Base-by-base conservation (phyloP, 2,329 filamentous ascomycete genomes). In the Cladophialophora bantiana region DNA sequence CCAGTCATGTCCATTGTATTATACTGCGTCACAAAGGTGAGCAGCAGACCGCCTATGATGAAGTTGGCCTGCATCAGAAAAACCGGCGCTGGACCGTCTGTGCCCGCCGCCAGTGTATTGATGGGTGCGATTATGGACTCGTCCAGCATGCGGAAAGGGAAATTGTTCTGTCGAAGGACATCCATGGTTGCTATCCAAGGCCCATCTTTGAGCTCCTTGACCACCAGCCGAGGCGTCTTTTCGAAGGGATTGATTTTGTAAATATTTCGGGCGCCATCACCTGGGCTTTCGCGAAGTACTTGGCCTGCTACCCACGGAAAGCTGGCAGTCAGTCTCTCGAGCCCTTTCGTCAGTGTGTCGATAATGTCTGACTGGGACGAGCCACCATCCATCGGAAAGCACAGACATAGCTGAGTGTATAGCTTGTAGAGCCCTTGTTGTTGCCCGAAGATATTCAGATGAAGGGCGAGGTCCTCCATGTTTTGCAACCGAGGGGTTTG, bases 1-100 rank as follows among this genome's bases (percentile, higher is more conserved):
- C 84, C 85, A 0, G 77, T 78, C 75, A 84, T 82, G 62, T 88
- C 86, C 78, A 85, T 83, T 0, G 77, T 73, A 5, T 78, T 78
- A 68, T 88, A 86, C 31, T 85, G 80, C 7, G 77, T 79, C 34
- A 78, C 78, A 31, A 86, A 75, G 2, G 81, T 83, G 7, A 88
- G 76, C 1, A 88, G 67, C 0, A 88, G 70, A 0, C 84, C 85
- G 3, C 81, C 83, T 1, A 69, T 60, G 42, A 87, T 80, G 61
- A 85, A 81, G 56, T 79, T 86, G 1, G 78, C 78, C 68, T 86
- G 84, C 1, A 85, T 66, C 0, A 82, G 67, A 50, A 86, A 73
- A 0, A 86, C 83, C 3, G 79, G 80, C 18, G 74, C 71, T 20
- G 62, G 48, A 10, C 73, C 50, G 7, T 74, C 74, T 10, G 69